Evolutionary conservation across 2,329 filamentous ascomycete genomes (phyloP), one percentile per base, ranked within the genome.

Genomic region (Elsinoe ampelina): DNA sequence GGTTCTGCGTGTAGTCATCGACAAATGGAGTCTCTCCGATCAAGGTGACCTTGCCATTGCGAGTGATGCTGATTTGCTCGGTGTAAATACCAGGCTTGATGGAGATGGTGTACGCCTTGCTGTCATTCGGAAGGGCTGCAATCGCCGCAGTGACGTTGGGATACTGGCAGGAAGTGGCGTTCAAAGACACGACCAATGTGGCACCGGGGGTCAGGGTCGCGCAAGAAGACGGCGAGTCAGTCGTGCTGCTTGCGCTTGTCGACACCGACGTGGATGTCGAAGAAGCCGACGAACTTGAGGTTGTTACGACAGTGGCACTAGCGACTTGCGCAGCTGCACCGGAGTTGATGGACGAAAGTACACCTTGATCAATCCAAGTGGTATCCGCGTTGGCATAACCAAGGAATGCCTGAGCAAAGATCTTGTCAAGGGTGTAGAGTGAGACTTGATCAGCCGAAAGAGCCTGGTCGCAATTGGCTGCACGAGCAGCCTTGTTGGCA

Each of bases 101-200:
- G 51, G 67, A 66, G 47, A 76, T 73, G 5, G 68, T 70, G 58
- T 74, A 71, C 10, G 68, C 62, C 32, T 71, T 65, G 36, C 68
- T 66, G 50, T 75, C 71, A 47, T 68, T 71, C 10, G 73, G 72
- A 8, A 78, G 64, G 8, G 74, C 73, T 11, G 68, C 69, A 17
- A 77, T 67, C 5, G 75, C 75, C 12, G 73, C 70, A 2, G 71
- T 68, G 1, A 77, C 68, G 4, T 70, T 73, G 17, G 65, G 61
- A 57, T 73, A 77, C 35, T 75, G 68, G 12, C 69, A 69, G 2
- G 63, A 64, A 2, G 71, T 61, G 7, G 58, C 61, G 38, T 60
- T 61, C 8, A 57, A 35, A 61, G 30, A 74, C 57, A 57, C 67
- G 1, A 62, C 65, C 1, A 72, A 63, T 2, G 70, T 72, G 0